Base-by-base conservation (phyloP, 495 filamentous ascomycete species). In the Hypoxylon subgilvum region DNA sequence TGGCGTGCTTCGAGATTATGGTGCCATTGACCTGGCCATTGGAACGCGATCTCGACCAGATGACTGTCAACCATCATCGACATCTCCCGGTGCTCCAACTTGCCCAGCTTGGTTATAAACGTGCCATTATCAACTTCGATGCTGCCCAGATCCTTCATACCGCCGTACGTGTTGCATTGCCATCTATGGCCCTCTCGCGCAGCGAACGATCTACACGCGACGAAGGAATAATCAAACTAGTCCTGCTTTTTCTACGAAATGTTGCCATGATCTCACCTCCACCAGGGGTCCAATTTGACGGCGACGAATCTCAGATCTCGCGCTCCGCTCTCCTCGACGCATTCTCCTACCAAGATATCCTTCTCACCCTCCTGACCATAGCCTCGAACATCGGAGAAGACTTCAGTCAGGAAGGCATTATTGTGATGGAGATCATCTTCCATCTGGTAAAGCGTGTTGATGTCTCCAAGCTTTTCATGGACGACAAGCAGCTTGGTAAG, bases 11-110 rank as follows among this genome's bases (percentile, higher is more conserved):
- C 73, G 93, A 97, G 70, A 77, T 99, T 42, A 84, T 99, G 58
- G 91, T 96, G 1, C 92, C 93, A 22, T 78, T 99, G 64, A 99
- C 94, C 21, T 97, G 93, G 93, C 92, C 92, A 7, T 77, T 94
- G 53, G 91, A 97, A 60, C 86, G 88, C 58, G 84, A 92, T 58
- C 53, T 53, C 31, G 78, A 81, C 19, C 81, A 89, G 59, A 94
- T 93, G 87, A 97, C 91, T 3, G 77, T 90, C 61, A 97, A 97
- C 69, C 91, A 97, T 68, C 87, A 94, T 66, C 84, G 90, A 39
- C 95, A 99, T 72, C 79, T 89, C 18, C 90, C 93, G 4, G 95
- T 91, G 43, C 76, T 99, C 8, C 87, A 93, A 70, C 82, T 95
- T 50, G 88, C 89, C 1, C 95, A 97, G 62, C 79, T 91, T 1